Evolutionary conservation across 2,329 filamentous ascomycete genomes (phyloP).

Genomic region (Knufia petricola): DNA sequence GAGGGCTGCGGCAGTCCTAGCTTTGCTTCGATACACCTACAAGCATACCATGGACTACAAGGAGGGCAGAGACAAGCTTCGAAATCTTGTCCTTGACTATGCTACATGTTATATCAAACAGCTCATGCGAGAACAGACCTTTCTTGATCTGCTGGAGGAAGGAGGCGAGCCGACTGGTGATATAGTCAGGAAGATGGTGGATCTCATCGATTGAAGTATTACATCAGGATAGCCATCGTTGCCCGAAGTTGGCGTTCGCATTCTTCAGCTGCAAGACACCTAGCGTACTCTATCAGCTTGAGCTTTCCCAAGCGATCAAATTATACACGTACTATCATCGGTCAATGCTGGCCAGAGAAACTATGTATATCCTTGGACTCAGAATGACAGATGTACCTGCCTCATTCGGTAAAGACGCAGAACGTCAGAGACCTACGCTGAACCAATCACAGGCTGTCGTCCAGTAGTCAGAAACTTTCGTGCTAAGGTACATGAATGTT

Average conservation of each 20-base stretch:
- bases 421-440: not conserved
- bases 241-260: too few species aligned
- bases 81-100: slow-evolving; percentile 21
- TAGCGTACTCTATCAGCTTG: too few species aligned
- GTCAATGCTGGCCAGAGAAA: too few species aligned
- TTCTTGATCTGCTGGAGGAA: slow-evolving; percentile 10
- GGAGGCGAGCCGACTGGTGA: slow-evolving; percentile 9
- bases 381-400: not conserved
- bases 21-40: slow-evolving; percentile 30
- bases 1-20: slow-evolving; percentile 25
- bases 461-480: too few species aligned
- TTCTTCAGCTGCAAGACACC: too few species aligned
- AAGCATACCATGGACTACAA: slow-evolving; percentile 24
- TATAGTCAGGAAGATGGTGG: slow-evolving; percentile 11
- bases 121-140: slow-evolving; percentile 8
- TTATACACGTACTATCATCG: too few species aligned
- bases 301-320: too few species aligned
- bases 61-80: slow-evolving; percentile 14
- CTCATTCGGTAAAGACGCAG: not conserved
- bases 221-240: too few species aligned
- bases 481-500: too few species aligned
- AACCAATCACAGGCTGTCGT: not conserved
- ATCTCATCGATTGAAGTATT: slow-evolving; percentile 7
- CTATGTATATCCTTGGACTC: not conserved
- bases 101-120: slow-evolving; percentile 19